Base-by-base conservation (phyloP, 352 stramenopile species). In the Stephanocyclus meneghinianus region DNA sequence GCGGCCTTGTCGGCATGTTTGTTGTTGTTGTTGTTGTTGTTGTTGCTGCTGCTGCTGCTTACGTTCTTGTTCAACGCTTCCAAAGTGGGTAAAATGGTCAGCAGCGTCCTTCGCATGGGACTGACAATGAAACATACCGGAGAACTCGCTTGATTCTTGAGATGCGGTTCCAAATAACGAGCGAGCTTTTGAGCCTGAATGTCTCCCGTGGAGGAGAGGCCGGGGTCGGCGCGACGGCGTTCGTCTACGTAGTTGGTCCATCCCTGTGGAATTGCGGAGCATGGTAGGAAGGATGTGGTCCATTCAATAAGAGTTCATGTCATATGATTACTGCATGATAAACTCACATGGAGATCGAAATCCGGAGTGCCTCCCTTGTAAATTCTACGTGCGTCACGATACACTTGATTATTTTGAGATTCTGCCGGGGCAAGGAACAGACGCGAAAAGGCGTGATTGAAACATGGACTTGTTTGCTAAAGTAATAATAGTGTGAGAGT, bases 321-420 rank as follows among this genome's bases (percentile, higher is more conserved):
- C 4, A 35, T 35, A 59, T 35, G 16, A 35, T 59, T 30, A 42
- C 45, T 63, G 0, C 7, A 62, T 13, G 10, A 5, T 47, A 4
- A 21, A 66, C 57, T 66, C 37, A 66, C 57, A 44, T 85, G 26
- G 3, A 80, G 56, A 55, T 91, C 83, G 78, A 88, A 90, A 10
- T 91, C 75, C 8, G 76, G 74, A n/a, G 76, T 86, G 2, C 84
- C 87, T 9, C 76, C 79, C 56, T 70, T 65, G 71, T 76, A 89
- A 32, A 88, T 66, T 40, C 70, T 29, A 26, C 74, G 69, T 11
- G 87, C 87, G 42, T 91, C 75, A 10, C 84, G 76, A 64, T 91
- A 91, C 8, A 91, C 74, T 83, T 90, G 66, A 80, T 91, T 90
- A 66, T 91, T 91, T 13, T 61, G 21, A 44, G 78, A 88, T 78